These are phyloP conservation scores for Solanum chilense DNA, from an alignment of 257 asterid genomes.

Conservation along the genomic window DNA sequence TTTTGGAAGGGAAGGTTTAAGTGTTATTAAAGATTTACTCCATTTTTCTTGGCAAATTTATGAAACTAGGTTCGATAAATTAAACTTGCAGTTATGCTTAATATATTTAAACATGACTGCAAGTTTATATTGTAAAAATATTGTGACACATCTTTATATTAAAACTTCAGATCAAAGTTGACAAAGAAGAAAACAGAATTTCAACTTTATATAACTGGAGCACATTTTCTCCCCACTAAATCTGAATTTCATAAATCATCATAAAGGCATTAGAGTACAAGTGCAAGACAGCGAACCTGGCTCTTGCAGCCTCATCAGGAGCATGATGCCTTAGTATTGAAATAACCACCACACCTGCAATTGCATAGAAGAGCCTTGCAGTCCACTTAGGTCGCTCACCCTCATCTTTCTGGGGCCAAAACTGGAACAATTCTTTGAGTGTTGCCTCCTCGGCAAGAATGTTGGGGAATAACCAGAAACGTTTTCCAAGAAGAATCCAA, in stretches of 20 bases:
- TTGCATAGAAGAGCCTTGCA: conserved; percentile 73
- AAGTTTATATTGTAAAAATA: no score
- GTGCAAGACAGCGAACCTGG: conserved; percentile 46
- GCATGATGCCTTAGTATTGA: conserved; percentile 91
- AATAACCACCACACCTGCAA: conserved; percentile 53
- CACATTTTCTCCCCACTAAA: not conserved
- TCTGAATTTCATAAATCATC: not conserved
- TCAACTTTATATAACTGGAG: not conserved
- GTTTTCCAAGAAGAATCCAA: conserved; percentile 78
- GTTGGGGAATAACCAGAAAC: conserved; percentile 97
- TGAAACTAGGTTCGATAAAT: not conserved
- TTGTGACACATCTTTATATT: not conserved
- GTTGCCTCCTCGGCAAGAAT: conserved; percentile 99
- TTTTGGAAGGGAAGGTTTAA: no score
- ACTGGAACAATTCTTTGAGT: conserved; percentile 87
- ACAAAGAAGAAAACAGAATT: not conserved
- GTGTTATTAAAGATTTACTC: not conserved
- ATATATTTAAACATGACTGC: not conserved
- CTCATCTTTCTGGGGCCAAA: conserved; percentile 97
- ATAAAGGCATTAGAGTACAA: not conserved
- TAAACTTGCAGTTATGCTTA: not conserved
- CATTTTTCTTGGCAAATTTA: not conserved
- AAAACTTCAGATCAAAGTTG: not conserved
- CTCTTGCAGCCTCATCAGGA: conserved; percentile 99
- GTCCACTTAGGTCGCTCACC: conserved; percentile 92